Evolutionary conservation across 2,329 filamentous ascomycete species (phyloP), one percentile per base, ranked within the genome.

Genomic region (Epichloe bromicola): DNA sequence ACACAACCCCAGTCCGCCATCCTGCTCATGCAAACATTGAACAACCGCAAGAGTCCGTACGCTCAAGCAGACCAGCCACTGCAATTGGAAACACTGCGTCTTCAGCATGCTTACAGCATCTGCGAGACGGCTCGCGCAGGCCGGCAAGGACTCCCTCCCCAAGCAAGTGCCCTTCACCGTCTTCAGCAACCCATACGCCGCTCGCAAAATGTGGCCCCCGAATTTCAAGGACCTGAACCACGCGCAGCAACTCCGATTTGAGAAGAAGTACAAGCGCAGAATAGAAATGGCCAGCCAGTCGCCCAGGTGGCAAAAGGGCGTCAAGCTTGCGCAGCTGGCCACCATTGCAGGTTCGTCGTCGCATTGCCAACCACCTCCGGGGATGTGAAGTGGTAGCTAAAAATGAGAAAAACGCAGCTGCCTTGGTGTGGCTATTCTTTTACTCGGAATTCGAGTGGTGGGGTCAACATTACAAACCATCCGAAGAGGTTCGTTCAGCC

Each of bases 181-280:
- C 54, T 70, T 74, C 56, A 74, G 66, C 54, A 82, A 80, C 61
- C 76, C 76, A 5, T 83, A 79, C 69, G 78, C 72, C 60, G 78
- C 81, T 46, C 83, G 86, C 67, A 86, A 84, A 63, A 71, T 79
- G 56, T 91, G 86, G 86, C 86, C 86, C 52, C 86, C 86, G 12
- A 82, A 89, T 66, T 86, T 91, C 66, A 70, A 74, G 55, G 77
- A 79, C 62, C 75, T 91, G 53, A 80, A 80, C 38, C 70, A 74
- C 45, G 85, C 85, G 65, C 80, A 89, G 61, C 83, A 90, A 66
- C 85, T 90, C 63, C 76, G 81, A 42, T 83, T 88, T 59, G 86
- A 91, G 71, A 82, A 85, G 65, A 83, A 85, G 62, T 90, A 85
- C 68, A 85, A 88, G 68, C 75, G 86, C 49, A 76, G 86, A 50